Evolutionary conservation across 73 alveolate genomes (phyloP), one percentile per base, ranked within the genome.

Genomic region (Symbiodinium pilosum): DNA sequence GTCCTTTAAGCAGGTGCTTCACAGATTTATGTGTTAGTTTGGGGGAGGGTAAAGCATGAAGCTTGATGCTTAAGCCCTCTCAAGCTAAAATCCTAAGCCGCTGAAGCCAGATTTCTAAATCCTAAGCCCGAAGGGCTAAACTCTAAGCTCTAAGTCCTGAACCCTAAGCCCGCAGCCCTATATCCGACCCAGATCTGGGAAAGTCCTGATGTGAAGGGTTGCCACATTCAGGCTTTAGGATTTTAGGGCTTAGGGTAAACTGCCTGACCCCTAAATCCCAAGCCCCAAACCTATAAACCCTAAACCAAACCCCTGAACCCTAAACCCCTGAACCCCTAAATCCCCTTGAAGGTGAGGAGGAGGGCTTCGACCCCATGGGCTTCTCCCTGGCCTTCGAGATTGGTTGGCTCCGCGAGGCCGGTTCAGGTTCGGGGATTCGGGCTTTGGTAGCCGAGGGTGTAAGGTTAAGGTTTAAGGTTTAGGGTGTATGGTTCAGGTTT

Each of bases 351-450:
- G 83, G 89, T n/a, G 98, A 92, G 92, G 98, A 92, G 83, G 98
- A 92, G 91, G 98, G 98, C 92, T 92, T 92, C 59, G 98, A 92
- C 56, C 98, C 98, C 84, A 92, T 92, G 98, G 98, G 98, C 83
- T 92, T 92, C 98, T 92, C 98, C 43, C 52, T 92, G 77, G 98
- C 98, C 92, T 38, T 92, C 64, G 98, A 92, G 91, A 92, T 92
- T 91, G 77, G 92, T 8, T 92, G 98, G 98, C 39, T 92, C 43
- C 98, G 98, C 41, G 89, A 92, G 98, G 89, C 83, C 64, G 64
- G 8, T 47, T 16, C 64, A 8, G 16, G 16, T 47, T 16, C 64
- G 64, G 64, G 24, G 64, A 11, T 8, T 11, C 24, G 8, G 64
- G 64, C 64, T 16, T 16, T 47, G 24, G 8, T 47, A 47, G n/a